A percentile compares a stretch with the other conserved stretches of the same genome.
Conservation (phyloP, 2,329 filamentous ascomycete genomes). For the Aspergillus vadensis region DNA sequence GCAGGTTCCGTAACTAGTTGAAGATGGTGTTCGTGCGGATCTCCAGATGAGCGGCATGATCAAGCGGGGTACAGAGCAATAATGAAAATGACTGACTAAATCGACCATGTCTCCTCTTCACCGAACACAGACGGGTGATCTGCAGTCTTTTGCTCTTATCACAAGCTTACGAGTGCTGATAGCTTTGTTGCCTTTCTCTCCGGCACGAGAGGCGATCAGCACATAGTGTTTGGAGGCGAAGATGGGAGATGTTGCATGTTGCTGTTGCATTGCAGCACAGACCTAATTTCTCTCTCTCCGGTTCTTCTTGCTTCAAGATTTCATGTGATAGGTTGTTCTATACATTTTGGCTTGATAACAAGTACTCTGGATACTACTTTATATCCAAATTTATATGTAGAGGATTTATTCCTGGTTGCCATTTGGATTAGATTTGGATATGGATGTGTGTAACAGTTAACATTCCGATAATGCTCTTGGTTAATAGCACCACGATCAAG, state of each 20-base stretch:
- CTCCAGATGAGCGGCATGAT: neutral
- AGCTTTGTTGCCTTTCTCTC: neutral
- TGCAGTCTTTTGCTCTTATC: slow-evolving; percentile 5
- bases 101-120: neutral
- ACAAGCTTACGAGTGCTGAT: slow-evolving; percentile 4
- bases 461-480: too few relatives aligned
- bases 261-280: neutral
- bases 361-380: neutral
- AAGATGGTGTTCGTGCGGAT: neutral
- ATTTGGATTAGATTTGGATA: too few relatives aligned
- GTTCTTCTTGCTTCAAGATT: neutral
- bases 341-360: neutral
- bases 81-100: neutral
- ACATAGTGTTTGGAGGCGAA: neutral
- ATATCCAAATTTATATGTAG: too few relatives aligned
- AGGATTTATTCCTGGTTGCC: too few relatives aligned
- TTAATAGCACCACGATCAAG: too few relatives aligned
- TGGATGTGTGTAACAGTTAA: too few relatives aligned
- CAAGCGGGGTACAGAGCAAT: neutral
- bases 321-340: neutral
- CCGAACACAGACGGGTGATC: slow-evolving; percentile 4
- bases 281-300: neutral
- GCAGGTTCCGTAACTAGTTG: neutral
- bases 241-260: neutral
- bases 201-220: neutral